Base-by-base conservation (phyloP, 805 yeast genomes). In the Hanseniaspora lindneri region DNA sequence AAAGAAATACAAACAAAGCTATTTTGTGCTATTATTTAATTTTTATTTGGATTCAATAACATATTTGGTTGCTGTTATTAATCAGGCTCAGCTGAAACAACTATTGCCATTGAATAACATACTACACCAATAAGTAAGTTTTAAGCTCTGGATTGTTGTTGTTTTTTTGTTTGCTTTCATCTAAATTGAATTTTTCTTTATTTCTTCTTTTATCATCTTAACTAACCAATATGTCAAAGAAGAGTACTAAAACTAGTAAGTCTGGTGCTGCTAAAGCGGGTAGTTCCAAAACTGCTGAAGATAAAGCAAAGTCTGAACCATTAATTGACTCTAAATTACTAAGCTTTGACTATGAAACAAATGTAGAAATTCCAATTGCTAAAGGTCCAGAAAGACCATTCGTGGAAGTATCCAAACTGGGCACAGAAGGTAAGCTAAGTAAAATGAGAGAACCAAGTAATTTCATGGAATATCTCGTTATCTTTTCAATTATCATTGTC, bases 371-470 rank as follows among this genome's bases (percentile, higher is more conserved):
- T 41, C 67, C 69, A 25, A 59, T 70, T 48, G 68, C 65, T 50
- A 57, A 74, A 39, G 88, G 87, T 39, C 65, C 65, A 4, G 55
- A 60, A 35, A 72, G 89, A 56, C 69, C 74, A 7, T 83, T 66
- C 60, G 69, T 82, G 19, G 70, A 70, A 8, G 74, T 82, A 4
- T 63, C 76, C 1, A 36, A 46, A 20, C 20, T 39, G 28, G 32
- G 28, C 14, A 27, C 19, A 4, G 43, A 27, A 5, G 61, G 63
- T 1, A 55, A 63, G 7, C 57, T 73, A 21, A 53, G 66, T 19
- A 60, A 61, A 4, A 56, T 67, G 42, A 74, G 83, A 58, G 56
- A 71, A 1, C 61, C 65, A n/a, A 55, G 57, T 7, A 52, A 68
- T 1, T 10, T 47, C 3, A 58, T 60, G 27, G 83, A 78, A 55